Base-by-base conservation (phyloP, 1,284 basidiomycete species). In the Papiliotrema flavescens region DNA sequence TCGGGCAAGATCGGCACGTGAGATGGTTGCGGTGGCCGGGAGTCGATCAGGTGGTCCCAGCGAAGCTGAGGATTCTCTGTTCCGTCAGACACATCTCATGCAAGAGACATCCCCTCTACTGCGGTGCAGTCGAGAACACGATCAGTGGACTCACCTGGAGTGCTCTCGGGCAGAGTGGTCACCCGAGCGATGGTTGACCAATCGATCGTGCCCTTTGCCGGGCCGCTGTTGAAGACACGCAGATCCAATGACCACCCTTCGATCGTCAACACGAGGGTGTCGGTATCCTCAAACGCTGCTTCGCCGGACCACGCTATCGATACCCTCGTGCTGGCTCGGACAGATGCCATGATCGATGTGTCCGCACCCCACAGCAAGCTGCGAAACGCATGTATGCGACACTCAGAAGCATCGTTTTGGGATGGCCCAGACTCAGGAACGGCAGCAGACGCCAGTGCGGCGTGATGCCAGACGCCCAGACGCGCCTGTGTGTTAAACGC, bases 221-320 rank as follows among this genome's bases (percentile, higher is more conserved):
- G 46, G 8, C 62, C 67, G 1, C 35, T 11, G 22, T 36, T 57
- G 47, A 63, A 64, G 8, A 67, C 62, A 3, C 69, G 60, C 8
- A 73, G 57, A 47, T 73, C 69, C 42, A 73, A 55, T 7, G 60
- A 65, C 37, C 55, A 62, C 9, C 52, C 57, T n/a, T 65, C 50
- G 23, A 70, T 62, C 11, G 71, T 71, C 39, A 73, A 57, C 19
- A 71, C 68, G 28, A 71, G 59, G 7, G 69, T 71, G 37, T 71
- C 68, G 2, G 68, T 71, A 46, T 67, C 66, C 54, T 73, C 71
- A 14, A 43, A 34, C 0, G 69, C 48, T 0, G 58, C 49, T 7
- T 46, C 53, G 4, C 62, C 68, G 4, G 49, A 49, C 71, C 71
- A 73, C 13, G 63, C 62, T 41, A 73, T 69, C 19, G 66, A 69